Percentiles rank a stretch among this genome's conserved stretches.
These are phyloP conservation scores for Nitzschia sp. DNA, from an alignment of 108 stramenopile genomes.

Conservation along the genomic window DNA sequence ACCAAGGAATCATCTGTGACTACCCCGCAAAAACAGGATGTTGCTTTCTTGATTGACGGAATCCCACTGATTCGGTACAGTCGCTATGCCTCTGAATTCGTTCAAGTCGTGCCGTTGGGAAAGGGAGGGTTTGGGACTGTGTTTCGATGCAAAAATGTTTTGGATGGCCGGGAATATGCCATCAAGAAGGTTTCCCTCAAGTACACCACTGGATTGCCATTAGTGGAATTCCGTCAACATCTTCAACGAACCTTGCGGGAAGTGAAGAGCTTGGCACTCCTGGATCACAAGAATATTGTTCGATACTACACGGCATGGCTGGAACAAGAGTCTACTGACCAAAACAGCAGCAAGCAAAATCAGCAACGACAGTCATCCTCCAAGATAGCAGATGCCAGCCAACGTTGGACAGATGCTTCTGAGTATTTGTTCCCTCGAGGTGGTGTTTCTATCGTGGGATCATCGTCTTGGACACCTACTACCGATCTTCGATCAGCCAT, in stretches of 20 bases:
- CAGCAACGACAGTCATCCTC: neutral
- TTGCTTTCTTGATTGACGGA: slow-evolving; percentile 40
- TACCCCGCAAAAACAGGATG: slow-evolving; percentile 10
- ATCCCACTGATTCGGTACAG: slow-evolving; percentile 83
- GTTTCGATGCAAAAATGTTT: slow-evolving; percentile 67
- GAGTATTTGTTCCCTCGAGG: neutral
- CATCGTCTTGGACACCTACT: neutral
- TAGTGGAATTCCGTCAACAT: slow-evolving; percentile 57
- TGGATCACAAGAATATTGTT: slow-evolving; percentile 94
- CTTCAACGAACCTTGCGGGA: slow-evolving; percentile 90
- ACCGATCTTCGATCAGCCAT: slow-evolving; percentile 9
- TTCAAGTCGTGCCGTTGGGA: slow-evolving; percentile 71
- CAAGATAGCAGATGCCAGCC: neutral
- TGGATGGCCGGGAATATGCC: slow-evolving; percentile 91
- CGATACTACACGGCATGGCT: slow-evolving; percentile 97
- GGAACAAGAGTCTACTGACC: slow-evolving; percentile 52
- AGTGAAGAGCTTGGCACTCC: slow-evolving; percentile 87
- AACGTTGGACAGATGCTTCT: slow-evolving; percentile 1
- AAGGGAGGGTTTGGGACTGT: slow-evolving; percentile 91
- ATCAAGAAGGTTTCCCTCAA: slow-evolving; percentile 89
- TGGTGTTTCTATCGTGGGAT: neutral
- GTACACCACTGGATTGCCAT: slow-evolving; percentile 18
- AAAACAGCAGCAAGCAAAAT: slow-evolving; percentile 9
- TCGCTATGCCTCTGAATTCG: slow-evolving; percentile 79
- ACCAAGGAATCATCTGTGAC: slow-evolving; percentile 6